These are phyloP conservation scores for Colletotrichum trifolii DNA, from an alignment of 2,329 filamentous ascomycete species.

Conservation along the genomic window DNA sequence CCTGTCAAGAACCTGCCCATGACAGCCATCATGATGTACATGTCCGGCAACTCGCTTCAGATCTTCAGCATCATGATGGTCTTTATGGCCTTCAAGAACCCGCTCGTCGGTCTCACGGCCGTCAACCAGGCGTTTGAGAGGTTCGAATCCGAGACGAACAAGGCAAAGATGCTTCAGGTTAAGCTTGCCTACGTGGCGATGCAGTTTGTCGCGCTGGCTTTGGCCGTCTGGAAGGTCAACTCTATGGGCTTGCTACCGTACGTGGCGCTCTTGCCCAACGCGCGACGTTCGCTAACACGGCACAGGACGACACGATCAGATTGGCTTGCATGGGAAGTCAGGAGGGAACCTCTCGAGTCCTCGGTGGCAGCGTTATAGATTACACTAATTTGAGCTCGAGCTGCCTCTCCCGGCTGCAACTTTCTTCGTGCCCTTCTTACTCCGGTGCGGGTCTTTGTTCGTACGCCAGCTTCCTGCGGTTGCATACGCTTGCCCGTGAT, in stretches of 20 bases:
- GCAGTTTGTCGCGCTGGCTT: conserved; percentile 83
- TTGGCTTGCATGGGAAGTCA: conserved; percentile 95
- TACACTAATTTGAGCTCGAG: background rate
- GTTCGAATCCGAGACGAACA: conserved; percentile 86
- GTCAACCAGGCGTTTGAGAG: conserved; percentile 91
- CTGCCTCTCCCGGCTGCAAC: background rate
- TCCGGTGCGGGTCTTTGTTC: background rate
- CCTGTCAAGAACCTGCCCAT: conserved; percentile 95
- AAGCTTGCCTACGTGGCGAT: conserved; percentile 90
- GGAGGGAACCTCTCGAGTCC: conserved; percentile 74
- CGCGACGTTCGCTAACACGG: conserved; percentile 10
- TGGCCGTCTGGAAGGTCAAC: conserved; percentile 97
- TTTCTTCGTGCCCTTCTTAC: background rate
- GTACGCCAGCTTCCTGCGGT: conserved; percentile 3
- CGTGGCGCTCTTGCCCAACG: conserved; percentile 48
- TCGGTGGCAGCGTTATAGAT: conserved; percentile 70
- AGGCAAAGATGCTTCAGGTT: conserved; percentile 78
- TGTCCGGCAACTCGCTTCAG: conserved; percentile 97
- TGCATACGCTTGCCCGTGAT: background rate
- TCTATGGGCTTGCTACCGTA: conserved; percentile 94
- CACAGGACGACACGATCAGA: conserved; percentile 90
- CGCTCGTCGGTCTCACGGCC: conserved; percentile 82
- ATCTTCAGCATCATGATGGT: conserved; percentile 99
- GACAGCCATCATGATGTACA: conserved; percentile 99
- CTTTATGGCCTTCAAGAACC: conserved; percentile 98